Base-by-base conservation (phyloP, 805 yeast genomes). In the Zygosaccharomyces pseudorouxii region DNA sequence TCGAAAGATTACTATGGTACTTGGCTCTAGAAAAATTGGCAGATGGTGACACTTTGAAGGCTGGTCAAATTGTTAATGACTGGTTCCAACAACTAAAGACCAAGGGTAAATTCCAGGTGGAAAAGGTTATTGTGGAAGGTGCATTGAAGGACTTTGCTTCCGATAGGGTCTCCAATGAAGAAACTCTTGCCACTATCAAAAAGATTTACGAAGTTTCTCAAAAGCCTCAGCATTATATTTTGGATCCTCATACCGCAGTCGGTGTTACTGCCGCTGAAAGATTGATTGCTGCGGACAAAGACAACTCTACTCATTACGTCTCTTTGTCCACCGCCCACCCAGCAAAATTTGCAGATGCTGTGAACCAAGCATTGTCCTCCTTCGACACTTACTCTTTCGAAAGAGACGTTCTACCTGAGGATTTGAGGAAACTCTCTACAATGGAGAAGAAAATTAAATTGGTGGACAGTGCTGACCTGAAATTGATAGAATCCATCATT, bases 311-410 rank as follows among this genome's bases (percentile, higher is more conserved):
- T 35, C 73, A 78, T 48, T 77, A 76, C 56, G 76, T 93, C 39
- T 86, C 96, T 4, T 78, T 93, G 50, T 86, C 97, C 9, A 93
- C 99, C 42, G 99, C 99, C 7, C 99, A 93, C 67, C 99, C 99
- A 38, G 99, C 99, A 52, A 93, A 93, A 71, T 93, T 93, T 63
- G 87, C 96, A 22, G 97, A 89, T 54, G 99, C 96, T 44, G 99
- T 93, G 22, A 84, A 90, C 68, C 72, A 78, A 58, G 89, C 98
- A 2, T 75, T 93, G 55, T 64, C 70, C 40, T 76, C 75, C 1
- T 76, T 81, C 52, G 79, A 76, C 10, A 89, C 80, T 18, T 93
- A 93, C 71, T 80, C 89, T 3, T 93, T 93, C 63, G 96, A 89
- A 61, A 75, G 75, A 42, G 89, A 88, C 57, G 97, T 93, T 18